Evolutionary conservation across 768 basidiomycete genomes (phyloP), one percentile per base, ranked within the genome.

Genomic region (Leccinum boreale): DNA sequence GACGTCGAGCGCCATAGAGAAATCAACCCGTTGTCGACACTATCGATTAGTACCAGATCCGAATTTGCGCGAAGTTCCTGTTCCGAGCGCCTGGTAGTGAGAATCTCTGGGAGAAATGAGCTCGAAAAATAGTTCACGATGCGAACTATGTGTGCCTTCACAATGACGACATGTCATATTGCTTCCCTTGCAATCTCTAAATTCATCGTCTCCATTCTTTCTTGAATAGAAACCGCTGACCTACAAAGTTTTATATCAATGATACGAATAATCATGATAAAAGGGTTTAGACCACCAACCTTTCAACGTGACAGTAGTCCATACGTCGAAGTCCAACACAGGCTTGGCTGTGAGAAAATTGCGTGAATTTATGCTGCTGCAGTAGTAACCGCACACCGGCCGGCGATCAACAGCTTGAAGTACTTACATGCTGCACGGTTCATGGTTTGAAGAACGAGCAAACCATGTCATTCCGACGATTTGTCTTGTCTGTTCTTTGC

Each of bases 121-220:
- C 21, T 31, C 11, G 12, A 54, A 55, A 45, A 42, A 56, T 45
- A 5, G 15, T 15, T 21, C 17, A 10, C 23, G 29, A 45, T 53
- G 57, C 52, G 50, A n/a, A 15, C 31, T 14, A 15, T 26, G 31
- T 29, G 29, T 33, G 12, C 31, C 31, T 33, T 21, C 21, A 14
- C n/a, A 23, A 19, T 29, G 24, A 8, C 11, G 5, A 8, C 12
- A 17, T 42, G 48, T 28, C 26, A 8, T 19, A 19, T 15, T 35
- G 11, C 19, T 63, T 62, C 62, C 52, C 54, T 56, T 53, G 50
- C 9, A 11, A 36, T 53, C 49, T 55, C 56, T 39, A 17, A 3
- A 39, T 42, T 10, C 15, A 58, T 53, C 33, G n/a, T 58, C 53
- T 46, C 52, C 52, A 42, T 55, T 55, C 11, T 21, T 15, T 26